Percentiles rank a stretch among this genome's conserved stretches.
Conservation (phyloP, 2,329 filamentous ascomycete species). For the Colletotrichum theobromicola region DNA sequence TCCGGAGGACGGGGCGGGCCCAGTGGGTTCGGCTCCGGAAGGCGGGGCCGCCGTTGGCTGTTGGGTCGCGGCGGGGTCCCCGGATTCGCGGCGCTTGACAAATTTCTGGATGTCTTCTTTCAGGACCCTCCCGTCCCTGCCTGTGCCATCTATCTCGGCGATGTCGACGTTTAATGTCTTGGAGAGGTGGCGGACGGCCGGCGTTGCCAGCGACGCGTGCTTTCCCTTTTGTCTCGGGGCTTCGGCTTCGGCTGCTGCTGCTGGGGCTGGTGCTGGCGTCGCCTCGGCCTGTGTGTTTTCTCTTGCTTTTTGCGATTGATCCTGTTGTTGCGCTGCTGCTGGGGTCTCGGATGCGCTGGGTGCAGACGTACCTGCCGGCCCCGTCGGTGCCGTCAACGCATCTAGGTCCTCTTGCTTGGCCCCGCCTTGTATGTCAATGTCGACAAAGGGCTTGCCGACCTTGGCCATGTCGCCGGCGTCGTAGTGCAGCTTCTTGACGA, state of each 20-base stretch:
- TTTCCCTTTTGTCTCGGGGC: conserved; percentile 56
- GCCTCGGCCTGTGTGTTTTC: conserved; percentile 2
- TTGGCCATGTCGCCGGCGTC: conserved; percentile 96
- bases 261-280: not conserved
- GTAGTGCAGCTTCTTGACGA: conserved; percentile 96
- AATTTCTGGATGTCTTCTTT: conserved; percentile 90
- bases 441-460: conserved; percentile 91
- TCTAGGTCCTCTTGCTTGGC: conserved; percentile 66
- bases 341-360: conserved; percentile 21
- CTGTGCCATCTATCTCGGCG: conserved; percentile 79
- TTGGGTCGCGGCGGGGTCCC: not conserved
- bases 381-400: conserved; percentile 23
- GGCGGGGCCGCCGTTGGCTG: conserved; percentile 20
- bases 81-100: conserved; percentile 56
- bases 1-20: conserved; percentile 39
- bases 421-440: conserved; percentile 89
- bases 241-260: not conserved
- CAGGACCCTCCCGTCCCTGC: conserved; percentile 86
- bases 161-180: conserved; percentile 84
- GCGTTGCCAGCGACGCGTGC: conserved; percentile 81
- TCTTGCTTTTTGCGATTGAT: not conserved
- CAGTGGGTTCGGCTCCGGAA: conserved; percentile 30
- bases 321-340: not conserved
- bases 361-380: conserved; percentile 27
- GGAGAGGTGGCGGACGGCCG: conserved; percentile 86